Evolutionary conservation across 2,329 filamentous ascomycete species (phyloP).

Genomic region (Eutypella sp.): DNA sequence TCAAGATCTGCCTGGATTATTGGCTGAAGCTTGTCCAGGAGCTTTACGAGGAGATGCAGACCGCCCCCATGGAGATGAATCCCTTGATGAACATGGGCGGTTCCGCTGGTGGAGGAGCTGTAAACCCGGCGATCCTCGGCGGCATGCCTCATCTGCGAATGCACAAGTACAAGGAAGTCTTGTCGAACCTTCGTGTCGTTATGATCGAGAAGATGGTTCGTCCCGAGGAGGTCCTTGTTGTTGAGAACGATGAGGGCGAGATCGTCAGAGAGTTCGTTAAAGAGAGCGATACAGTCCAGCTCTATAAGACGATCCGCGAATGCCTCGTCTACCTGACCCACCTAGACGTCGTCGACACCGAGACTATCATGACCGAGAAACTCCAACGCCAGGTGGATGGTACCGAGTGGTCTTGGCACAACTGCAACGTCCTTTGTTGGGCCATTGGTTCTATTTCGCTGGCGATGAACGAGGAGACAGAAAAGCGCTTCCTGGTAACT

Average conservation of each 20-base stretch:
- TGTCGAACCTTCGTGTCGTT: slow-evolving; percentile 89
- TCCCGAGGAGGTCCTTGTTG: slow-evolving; percentile 94
- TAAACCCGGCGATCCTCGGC: slow-evolving; percentile 76
- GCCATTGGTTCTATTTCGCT: slow-evolving; percentile 97
- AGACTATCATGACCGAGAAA: slow-evolving; percentile 99
- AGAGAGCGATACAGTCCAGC: slow-evolving; percentile 96
- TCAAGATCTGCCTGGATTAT: slow-evolving; percentile 99
- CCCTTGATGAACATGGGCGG: slow-evolving; percentile 76
- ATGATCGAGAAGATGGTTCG: slow-evolving; percentile 99
- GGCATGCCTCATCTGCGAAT: slow-evolving; percentile 85
- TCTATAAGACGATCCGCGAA: slow-evolving; percentile 98
- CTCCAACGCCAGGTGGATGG: slow-evolving; percentile 92
- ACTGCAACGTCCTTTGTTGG: slow-evolving; percentile 99
- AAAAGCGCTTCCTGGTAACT: slow-evolving; percentile 96
- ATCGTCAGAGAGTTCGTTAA: slow-evolving; percentile 99
- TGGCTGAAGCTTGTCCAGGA: slow-evolving; percentile 98
- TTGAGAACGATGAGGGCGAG: slow-evolving; percentile 99
- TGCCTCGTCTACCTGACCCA: slow-evolving; percentile 97
- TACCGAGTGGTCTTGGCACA: slow-evolving; percentile 97
- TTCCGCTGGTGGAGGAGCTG: slow-evolving; percentile 74
- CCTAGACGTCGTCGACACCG: slow-evolving; percentile 93
- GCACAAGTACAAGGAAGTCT: slow-evolving; percentile 93
- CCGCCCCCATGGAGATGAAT: slow-evolving; percentile 89
- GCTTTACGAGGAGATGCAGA: slow-evolving; percentile 98
- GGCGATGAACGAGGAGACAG: slow-evolving; percentile 98